Evolutionary conservation across 164 flowering plant species (phyloP).

Genomic region (Vitis labrusca): DNA sequence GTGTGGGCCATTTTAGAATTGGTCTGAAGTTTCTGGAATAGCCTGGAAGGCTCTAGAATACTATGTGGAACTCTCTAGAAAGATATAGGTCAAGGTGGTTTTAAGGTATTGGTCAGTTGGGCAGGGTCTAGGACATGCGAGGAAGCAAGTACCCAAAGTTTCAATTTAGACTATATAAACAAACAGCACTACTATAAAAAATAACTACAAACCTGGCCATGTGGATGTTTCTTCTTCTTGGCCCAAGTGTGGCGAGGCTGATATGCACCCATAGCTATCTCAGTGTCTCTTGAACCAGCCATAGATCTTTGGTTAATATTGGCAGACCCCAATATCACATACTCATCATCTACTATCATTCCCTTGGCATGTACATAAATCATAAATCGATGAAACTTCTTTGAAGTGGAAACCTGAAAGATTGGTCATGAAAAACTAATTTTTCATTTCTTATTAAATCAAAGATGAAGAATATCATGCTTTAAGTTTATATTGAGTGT

Average conservation of each 20-base stretch:
- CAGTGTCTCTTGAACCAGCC: slow-evolving; percentile 77
- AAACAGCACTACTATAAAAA: not conserved
- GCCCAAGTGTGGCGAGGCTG: slow-evolving; percentile 62
- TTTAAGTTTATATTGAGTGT: not conserved
- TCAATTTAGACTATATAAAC: not conserved
- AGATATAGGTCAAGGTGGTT: not conserved
- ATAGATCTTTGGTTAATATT: slow-evolving; percentile 67
- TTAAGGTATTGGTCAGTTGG: not conserved
- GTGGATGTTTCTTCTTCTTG: slow-evolving; percentile 39
- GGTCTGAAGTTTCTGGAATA: no score
- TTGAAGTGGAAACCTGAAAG: slow-evolving; percentile 44
- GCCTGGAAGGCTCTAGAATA: not conserved
- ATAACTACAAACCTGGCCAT: slow-evolving; percentile 46
- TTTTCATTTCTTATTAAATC: not conserved
- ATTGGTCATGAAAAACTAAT: not conserved
- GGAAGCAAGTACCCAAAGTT: not conserved
- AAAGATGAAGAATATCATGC: not conserved
- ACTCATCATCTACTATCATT: slow-evolving; percentile 74
- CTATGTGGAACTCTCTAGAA: not conserved
- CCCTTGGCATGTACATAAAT: slow-evolving; percentile 74
- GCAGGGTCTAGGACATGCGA: not conserved
- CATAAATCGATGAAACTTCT: slow-evolving; percentile 55
- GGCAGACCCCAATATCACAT: slow-evolving; percentile 67
- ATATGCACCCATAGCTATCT: slow-evolving; percentile 75
- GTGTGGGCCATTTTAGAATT: no score